Base-by-base conservation (phyloP, 202 grass and related monocot species). In the Zizania palustris region DNA sequence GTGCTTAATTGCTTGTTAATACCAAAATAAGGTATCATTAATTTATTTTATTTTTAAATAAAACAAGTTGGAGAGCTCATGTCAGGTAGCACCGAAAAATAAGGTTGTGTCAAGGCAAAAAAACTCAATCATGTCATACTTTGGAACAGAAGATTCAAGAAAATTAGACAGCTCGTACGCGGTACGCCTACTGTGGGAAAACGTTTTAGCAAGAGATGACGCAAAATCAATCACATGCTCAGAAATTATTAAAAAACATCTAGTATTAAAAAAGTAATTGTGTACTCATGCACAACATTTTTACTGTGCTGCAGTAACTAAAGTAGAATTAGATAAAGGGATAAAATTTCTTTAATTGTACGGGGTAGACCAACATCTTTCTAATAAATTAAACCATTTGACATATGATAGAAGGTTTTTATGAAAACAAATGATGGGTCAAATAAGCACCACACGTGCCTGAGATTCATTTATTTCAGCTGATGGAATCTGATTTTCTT, bases 381-480 rank as follows among this genome's bases (percentile, higher is more conserved):
- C 14, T 19, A 45, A 59, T 48, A 36, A 42, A 34, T 50, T 21
- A 55, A 14, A 70, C 1, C 56, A 35, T 62, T 56, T 77, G 51
- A 42, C 33, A 46, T 63, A 80, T 63, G 63, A 41, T 28, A 79
- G 44, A 28, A 45, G 20, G 15, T 7, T 48, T 66, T 64, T 40
- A 69, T 56, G 5, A 37, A 66, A 14, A 56, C 51, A 76, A 69
- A 77, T 13, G 42, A 28, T 43, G 60, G 14, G 64, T 40, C 56
- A 66, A 62, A 48, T 46, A 48, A 55, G 39, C 86, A 80, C 75
- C 54, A 38, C 72, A 78, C 45, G 14, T 77, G 58, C 72, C 76
- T 86, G 80, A 61, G 82, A 42, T 55, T 89, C 88, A 39, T 84
- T 88, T 60, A 61, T 82, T 45, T 91, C 90, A 81, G 80, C 65